Conservation (phyloP, 768 basidiomycete genomes). For the Amylocystis lapponica region DNA sequence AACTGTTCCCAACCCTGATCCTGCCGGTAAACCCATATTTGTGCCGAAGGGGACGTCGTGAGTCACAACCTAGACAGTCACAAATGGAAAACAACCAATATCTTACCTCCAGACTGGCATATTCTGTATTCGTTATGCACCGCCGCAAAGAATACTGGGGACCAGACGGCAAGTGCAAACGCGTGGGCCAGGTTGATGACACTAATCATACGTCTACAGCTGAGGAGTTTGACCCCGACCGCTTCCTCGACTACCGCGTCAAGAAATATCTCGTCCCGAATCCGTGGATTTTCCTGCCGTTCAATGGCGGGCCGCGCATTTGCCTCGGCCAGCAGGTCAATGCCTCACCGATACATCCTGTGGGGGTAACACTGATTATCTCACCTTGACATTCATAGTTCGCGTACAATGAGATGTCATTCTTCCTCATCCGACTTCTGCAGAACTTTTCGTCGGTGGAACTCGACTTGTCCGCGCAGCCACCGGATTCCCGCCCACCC, state of each 20-base stretch:
- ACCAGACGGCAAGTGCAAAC: conserved; percentile 52
- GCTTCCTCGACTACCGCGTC: conserved; percentile 61
- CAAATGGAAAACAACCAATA: background rate
- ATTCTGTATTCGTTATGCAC: conserved; percentile 63
- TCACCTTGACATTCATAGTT: conserved; percentile 33
- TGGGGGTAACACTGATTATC: background rate
- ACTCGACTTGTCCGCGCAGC: conserved; percentile 40
- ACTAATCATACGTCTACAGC: conserved; percentile 29
- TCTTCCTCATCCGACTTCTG: conserved; percentile 54
- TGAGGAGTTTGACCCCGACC: conserved; percentile 64
- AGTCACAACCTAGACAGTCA: background rate
- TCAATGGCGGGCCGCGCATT: conserved; percentile 21
- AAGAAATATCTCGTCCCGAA: conserved; percentile 57
- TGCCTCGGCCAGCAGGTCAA: conserved; percentile 20
- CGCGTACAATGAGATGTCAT: conserved; percentile 62
- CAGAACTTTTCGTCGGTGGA: conserved; percentile 46
- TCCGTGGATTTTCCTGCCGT: conserved; percentile 58
- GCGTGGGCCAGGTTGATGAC: too few species aligned
- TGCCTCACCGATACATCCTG: background rate
- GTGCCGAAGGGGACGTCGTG: conserved; percentile 15
- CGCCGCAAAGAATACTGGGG: conserved; percentile 65
- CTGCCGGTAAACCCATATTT: conserved; percentile 16
- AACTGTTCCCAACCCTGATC: conserved; percentile 12
- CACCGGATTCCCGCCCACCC: conserved; percentile 36
- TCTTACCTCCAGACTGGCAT: conserved; percentile 19